These are phyloP conservation scores for Heterobasidion parviporum DNA, from an alignment of 1,284 basidiomycete species.

Conservation along the genomic window DNA sequence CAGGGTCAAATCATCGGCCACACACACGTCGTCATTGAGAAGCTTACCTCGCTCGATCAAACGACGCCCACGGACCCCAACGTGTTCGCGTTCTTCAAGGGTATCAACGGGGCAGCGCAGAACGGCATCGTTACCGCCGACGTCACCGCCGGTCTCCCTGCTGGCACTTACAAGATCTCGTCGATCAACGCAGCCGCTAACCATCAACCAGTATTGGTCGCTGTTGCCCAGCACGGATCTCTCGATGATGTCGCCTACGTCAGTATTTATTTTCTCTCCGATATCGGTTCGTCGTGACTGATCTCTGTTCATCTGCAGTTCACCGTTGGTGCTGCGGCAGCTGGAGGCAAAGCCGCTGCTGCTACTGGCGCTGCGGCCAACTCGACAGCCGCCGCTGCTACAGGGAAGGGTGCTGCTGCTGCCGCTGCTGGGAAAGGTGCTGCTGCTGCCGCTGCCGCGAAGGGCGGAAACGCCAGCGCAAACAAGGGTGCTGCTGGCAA, in stretches of 20 bases:
- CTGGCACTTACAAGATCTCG: conserved; percentile 49
- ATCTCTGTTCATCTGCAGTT: conserved; percentile 28
- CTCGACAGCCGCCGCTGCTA: conserved; percentile 1
- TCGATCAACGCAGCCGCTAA: conserved; percentile 47
- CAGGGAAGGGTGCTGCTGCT: conserved; percentile 6
- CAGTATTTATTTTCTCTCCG: conserved; percentile 16
- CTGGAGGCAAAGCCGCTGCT: conserved; percentile 3
- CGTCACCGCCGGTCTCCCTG: conserved; percentile 52
- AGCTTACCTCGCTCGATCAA: conserved; percentile 41
- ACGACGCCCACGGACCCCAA: conserved; percentile 48
- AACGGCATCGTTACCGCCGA: conserved; percentile 45
- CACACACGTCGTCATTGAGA: conserved; percentile 58
- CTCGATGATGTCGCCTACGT: conserved; percentile 61
- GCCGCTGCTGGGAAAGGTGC: conserved; percentile 8
- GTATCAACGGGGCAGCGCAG: conserved; percentile 38
- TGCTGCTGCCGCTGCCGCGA: conserved; percentile 4
- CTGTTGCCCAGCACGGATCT: conserved; percentile 50
- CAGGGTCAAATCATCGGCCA: conserved; percentile 51
- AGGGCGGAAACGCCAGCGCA: neutral
- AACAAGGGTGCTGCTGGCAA: neutral
- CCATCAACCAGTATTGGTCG: conserved; percentile 50
- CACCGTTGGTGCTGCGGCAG: conserved; percentile 27
- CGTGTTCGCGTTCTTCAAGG: conserved; percentile 65
- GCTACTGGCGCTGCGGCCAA: conserved; percentile 4
- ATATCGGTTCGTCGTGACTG: neutral